Evolutionary conservation across 1,139 yeast genomes (phyloP), one percentile per base, ranked within the genome.

Genomic region (Geotrichum fermentans): DNA sequence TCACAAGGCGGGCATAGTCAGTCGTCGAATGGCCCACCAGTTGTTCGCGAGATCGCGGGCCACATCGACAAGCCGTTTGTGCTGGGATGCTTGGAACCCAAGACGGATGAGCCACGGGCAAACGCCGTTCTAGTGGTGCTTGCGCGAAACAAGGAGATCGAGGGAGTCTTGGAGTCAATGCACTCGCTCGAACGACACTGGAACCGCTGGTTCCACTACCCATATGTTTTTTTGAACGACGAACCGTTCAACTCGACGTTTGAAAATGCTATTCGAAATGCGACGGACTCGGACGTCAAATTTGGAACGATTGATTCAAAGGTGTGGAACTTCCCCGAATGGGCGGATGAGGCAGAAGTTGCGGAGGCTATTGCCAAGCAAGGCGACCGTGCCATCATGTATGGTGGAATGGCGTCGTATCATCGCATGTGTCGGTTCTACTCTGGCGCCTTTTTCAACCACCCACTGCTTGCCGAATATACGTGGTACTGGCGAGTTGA

Each of bases 401-500:
- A 90, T 63, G 97, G 96, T 0, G 82, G 80, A 53, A 68, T 81
- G 71, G 81, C 77, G 44, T 78, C 90, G 7, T 90, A 90, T 63
- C 82, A 78, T 56, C 75, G 75, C 58, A 79, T 78, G 83, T 78
- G 83, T 58, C 75, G 94, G 5, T 85, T 82, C 64, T 83, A 85
- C 62, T 78, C 89, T 0, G 95, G 95, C 1, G 73, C 75, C 54
- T 89, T 89, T 62, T 86, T 79, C 69, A 77, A 80, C 55, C 95
- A 69, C 64, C 83, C 83, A 2, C 64, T 84, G 54, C 80, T 90
- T 43, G 58, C 72, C 64, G 49, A 78, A 50, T 74, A 79, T 53
- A 88, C 87, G 53, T 89, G 95, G 94, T 89, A 88, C 68, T 89
- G 97, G 96, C 73, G 97, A 48, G 88, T 90, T 8, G 97, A 90